phyloP scores from a whole-genome alignment of 2,329 filamentous ascomycete genomes.

The Fusarium anthophilum region DNA sequence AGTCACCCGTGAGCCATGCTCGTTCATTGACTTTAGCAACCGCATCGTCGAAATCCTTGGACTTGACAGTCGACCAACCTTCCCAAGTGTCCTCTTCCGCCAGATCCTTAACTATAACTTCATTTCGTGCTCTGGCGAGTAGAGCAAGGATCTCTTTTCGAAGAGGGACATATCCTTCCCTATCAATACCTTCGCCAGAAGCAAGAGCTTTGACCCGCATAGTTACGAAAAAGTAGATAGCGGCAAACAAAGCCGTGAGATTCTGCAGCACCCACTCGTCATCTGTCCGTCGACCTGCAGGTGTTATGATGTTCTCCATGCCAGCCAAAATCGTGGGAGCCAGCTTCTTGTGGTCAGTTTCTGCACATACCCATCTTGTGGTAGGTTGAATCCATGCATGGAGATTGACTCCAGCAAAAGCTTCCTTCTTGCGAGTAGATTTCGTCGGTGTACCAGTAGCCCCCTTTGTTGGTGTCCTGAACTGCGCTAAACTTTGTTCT shows the following conservation, averaged over 20 bases:
- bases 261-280: constrained; percentile 61
- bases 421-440: constrained; percentile 48
- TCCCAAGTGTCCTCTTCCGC: constrained; percentile 62
- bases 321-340: constrained; percentile 80
- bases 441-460: constrained; percentile 53
- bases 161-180: constrained; percentile 55
- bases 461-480: constrained; percentile 49
- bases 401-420: constrained; percentile 48
- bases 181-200: constrained; percentile 51
- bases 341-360: constrained; percentile 68
- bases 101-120: constrained; percentile 49
- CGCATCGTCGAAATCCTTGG: constrained; percentile 69
- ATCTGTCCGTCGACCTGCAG: constrained; percentile 54
- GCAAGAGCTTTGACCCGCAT: constrained; percentile 57
- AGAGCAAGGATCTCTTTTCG: constrained; percentile 59
- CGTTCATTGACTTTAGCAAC: constrained; percentile 65
- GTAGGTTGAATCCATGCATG: constrained; percentile 76
- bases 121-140: constrained; percentile 53
- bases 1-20: constrained; percentile 69
- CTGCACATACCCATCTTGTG: constrained; percentile 70
- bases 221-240: constrained; percentile 68
- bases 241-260: constrained; percentile 65
- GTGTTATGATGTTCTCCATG: constrained; percentile 65
- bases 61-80: constrained; percentile 60
- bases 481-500: constrained; percentile 54